phyloP scores from a whole-genome alignment of 495 filamentous ascomycete species.

The Penicillium psychrofluorescens region DNA sequence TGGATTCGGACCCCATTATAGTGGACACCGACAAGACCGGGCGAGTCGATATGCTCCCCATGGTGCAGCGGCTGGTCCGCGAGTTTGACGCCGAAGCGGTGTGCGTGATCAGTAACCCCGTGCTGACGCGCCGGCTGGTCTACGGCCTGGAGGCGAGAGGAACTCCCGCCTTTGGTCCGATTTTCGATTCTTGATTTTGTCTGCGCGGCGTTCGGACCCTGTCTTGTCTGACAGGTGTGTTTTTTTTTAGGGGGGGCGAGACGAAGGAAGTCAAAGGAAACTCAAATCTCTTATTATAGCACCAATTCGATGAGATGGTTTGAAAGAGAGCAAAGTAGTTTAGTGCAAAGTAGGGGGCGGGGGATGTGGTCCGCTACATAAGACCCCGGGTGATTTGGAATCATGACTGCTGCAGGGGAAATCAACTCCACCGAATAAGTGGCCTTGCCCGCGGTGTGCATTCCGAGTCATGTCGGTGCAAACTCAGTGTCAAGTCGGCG shows the following conservation, averaged over 20 bases:
- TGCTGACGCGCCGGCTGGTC: constrained; percentile 62
- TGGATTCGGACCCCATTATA: constrained; percentile 48
- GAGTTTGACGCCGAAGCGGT: constrained; percentile 64
- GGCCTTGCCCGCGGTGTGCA: too few species aligned
- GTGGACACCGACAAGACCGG: constrained; percentile 45
- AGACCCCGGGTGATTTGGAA: constrained; percentile 3
- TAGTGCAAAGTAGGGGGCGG: too few species aligned
- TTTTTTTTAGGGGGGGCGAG: too few species aligned
- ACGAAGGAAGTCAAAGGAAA: too few species aligned
- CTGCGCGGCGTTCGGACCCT: background rate
- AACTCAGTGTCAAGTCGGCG: background rate
- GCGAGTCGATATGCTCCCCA: constrained; percentile 45
- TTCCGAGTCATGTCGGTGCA: background rate
- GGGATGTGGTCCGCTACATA: background rate
- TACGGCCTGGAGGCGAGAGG: constrained; percentile 66
- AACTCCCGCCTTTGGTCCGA: constrained; percentile 67
- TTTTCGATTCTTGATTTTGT: constrained; percentile 64
- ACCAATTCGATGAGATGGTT: too few species aligned
- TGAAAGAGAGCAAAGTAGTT: too few species aligned
- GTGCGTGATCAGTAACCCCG: constrained; percentile 70
- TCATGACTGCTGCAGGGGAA: background rate
- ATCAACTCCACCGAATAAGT: too few species aligned
- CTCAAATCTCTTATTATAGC: too few species aligned
- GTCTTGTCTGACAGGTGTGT: too few species aligned
- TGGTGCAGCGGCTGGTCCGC: constrained; percentile 49